Conservation (phyloP, 768 basidiomycete species). For the Kwoniella botswanensis region DNA sequence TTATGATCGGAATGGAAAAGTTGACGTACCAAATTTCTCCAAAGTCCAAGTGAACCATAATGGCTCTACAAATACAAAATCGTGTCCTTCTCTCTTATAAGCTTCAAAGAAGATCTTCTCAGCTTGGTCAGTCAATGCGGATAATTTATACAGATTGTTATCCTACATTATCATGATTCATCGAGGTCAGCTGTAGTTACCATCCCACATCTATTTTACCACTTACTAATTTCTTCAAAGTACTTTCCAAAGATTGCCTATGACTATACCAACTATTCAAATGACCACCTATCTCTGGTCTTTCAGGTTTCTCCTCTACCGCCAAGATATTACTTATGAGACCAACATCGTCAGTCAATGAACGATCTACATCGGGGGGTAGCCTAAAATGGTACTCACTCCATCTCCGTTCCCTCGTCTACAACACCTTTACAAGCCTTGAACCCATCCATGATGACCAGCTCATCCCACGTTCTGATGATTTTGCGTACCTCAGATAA, state of each 20-base stretch:
- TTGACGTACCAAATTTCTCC: slow-evolving; percentile 41
- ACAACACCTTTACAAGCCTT: slow-evolving; percentile 74
- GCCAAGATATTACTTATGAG: slow-evolving; percentile 38
- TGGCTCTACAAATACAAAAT: slow-evolving; percentile 39
- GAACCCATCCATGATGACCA: slow-evolving; percentile 77
- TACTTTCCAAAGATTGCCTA: slow-evolving; percentile 29
- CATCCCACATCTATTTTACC: no score
- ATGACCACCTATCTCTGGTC: slow-evolving; percentile 35
- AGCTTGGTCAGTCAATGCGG: slow-evolving; percentile 41
- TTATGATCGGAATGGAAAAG: not conserved
- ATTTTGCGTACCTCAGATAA: slow-evolving; percentile 71
- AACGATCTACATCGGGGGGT: no score
- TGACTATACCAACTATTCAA: slow-evolving; percentile 20
- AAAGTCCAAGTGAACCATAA: slow-evolving; percentile 52
- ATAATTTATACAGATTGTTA: slow-evolving; percentile 37
- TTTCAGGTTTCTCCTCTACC: slow-evolving; percentile 29
- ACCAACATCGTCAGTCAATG: not conserved
- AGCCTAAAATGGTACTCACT: slow-evolving; percentile 62
- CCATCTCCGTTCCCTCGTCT: slow-evolving; percentile 80
- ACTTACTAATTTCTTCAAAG: slow-evolving; percentile 47
- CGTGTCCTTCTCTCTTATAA: slow-evolving; percentile 15
- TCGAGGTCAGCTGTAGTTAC: no score
- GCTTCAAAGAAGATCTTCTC: slow-evolving; percentile 50
- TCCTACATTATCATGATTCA: slow-evolving; percentile 23
- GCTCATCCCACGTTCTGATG: slow-evolving; percentile 79